phyloP scores from a whole-genome alignment of 768 basidiomycete genomes.

The Exidia glandulosa region DNA sequence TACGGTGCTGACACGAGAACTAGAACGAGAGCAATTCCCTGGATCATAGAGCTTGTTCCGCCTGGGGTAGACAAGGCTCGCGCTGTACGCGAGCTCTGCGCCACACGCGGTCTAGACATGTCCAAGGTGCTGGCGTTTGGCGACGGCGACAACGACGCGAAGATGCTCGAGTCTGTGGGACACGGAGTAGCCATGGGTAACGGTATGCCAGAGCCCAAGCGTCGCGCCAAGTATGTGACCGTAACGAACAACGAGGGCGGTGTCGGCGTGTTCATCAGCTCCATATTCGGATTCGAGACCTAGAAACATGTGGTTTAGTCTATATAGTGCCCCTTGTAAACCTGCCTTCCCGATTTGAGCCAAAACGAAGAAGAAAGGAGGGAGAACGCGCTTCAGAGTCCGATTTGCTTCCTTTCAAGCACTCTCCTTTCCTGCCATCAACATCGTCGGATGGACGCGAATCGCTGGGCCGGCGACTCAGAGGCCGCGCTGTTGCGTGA shows the following conservation, averaged over 20 bases:
- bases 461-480: no score
- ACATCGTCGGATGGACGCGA: no score
- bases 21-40: slow-evolving; percentile 7
- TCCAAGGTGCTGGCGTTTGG: slow-evolving; percentile 5
- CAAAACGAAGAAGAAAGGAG: no score
- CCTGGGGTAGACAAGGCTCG: slow-evolving; percentile 1
- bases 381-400: no score
- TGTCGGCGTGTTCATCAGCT: slow-evolving; percentile 2
- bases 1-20: no score
- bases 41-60: slow-evolving; percentile 3
- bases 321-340: no score
- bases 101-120: not conserved
- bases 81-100: slow-evolving; percentile 3
- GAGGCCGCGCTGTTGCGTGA: no score
- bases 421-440: no score
- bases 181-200: slow-evolving; percentile 7
- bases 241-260: slow-evolving; percentile 5
- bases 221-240: slow-evolving; percentile 1
- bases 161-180: slow-evolving; percentile 2
- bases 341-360: no score
- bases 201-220: slow-evolving; percentile 3
- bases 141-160: slow-evolving; percentile 6
- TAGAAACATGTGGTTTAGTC: no score
- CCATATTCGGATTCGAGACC: not conserved
- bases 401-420: no score